These are phyloP conservation scores for Quaeritorhiza haematococci DNA, from an alignment of 371 early-diverging fungal species.

Conservation along the genomic window DNA sequence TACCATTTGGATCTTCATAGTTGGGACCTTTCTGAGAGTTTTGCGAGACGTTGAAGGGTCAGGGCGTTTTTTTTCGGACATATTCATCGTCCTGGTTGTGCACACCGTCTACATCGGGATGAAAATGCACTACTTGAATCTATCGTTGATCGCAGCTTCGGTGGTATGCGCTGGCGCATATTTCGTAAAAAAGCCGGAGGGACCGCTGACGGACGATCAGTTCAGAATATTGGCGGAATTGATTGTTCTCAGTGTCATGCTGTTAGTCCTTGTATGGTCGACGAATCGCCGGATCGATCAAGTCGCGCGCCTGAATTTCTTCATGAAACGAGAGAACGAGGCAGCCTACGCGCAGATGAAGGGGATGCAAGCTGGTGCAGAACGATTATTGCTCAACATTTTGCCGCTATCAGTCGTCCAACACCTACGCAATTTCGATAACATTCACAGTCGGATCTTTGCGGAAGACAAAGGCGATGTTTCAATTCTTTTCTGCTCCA, in stretches of 20 bases:
- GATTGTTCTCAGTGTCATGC: not conserved
- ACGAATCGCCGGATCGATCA: conserved; percentile 13
- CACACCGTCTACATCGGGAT: conserved; percentile 11
- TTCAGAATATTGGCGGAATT: too few species aligned
- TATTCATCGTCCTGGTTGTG: not conserved
- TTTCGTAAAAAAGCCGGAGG: too few species aligned
- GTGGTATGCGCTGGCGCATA: too few species aligned
- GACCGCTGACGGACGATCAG: too few species aligned
- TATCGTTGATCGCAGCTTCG: conserved; percentile 2
- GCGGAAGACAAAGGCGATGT: conserved; percentile 21
- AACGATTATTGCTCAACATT: conserved; percentile 26
- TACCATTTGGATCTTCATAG: too few species aligned
- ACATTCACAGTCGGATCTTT: too few species aligned
- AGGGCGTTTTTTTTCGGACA: too few species aligned
- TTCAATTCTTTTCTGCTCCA: conserved; percentile 20
- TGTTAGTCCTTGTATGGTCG: not conserved
- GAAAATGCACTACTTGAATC: conserved; percentile 8
- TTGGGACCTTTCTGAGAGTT: too few species aligned
- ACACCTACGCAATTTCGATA: conserved; percentile 8
- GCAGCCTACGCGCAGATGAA: conserved; percentile 12
- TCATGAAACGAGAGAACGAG: conserved; percentile 26
- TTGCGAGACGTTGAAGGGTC: too few species aligned
- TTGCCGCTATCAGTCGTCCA: conserved; percentile 23
- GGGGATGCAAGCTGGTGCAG: conserved; percentile 20
- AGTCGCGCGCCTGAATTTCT: conserved; percentile 22